Conservation (phyloP, 148 eudicot species). For the Camellia japonica region DNA sequence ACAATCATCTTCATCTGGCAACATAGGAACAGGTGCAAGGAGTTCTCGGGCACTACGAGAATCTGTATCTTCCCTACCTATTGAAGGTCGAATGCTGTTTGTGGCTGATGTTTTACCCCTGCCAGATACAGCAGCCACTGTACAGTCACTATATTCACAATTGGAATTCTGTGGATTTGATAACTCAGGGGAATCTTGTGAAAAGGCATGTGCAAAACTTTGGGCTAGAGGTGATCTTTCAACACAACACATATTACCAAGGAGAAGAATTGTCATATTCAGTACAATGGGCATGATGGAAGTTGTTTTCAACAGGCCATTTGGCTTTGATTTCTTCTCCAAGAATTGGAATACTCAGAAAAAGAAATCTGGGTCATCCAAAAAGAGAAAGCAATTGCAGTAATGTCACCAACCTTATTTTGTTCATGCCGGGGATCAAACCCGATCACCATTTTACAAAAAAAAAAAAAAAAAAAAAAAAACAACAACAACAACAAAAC, state of each 20-base stretch:
- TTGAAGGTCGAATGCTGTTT: constrained; percentile 93
- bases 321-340: too few relatives aligned
- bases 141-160: constrained; percentile 87
- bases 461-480: too few relatives aligned
- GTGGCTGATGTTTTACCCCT: constrained; percentile 84
- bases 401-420: too few relatives aligned
- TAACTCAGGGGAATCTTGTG: constrained; percentile 62
- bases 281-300: constrained; percentile 99
- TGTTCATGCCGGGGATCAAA: too few relatives aligned
- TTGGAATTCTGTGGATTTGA: constrained; percentile 58
- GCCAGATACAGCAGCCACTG: too few relatives aligned
- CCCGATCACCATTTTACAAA: too few relatives aligned
- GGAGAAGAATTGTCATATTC: constrained; percentile 82
- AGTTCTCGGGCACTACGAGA: constrained; percentile 78
- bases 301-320: constrained; percentile 86
- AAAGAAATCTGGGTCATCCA: too few relatives aligned
- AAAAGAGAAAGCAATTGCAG: too few relatives aligned
- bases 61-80: constrained; percentile 82
- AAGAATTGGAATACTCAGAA: too few relatives aligned
- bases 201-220: constrained; percentile 65
- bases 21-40: constrained; percentile 57
- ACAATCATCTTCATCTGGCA: constrained; percentile 61
- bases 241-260: constrained; percentile 86
- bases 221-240: constrained; percentile 98
- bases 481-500: too few relatives aligned